phyloP scores from a whole-genome alignment of 306 rosid genomes.

The Sesbania bispinosa region DNA sequence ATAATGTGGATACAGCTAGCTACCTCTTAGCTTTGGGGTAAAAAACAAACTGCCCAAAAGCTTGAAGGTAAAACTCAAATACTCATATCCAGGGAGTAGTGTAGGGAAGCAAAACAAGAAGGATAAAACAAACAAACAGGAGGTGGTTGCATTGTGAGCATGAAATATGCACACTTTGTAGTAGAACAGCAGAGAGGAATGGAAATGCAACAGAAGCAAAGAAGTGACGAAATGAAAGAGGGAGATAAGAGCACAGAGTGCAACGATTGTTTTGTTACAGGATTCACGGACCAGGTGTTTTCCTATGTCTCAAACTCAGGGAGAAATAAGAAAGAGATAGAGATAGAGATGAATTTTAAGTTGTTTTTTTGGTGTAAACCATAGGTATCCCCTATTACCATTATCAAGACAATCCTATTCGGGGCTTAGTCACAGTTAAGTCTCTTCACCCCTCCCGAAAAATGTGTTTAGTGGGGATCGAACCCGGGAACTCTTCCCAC shows the following conservation, averaged over 20 bases:
- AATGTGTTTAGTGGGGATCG: no score
- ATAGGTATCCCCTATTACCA: no score
- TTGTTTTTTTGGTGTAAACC: no score
- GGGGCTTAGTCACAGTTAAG: no score
- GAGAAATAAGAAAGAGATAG: conserved; percentile 16
- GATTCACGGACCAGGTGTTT: conserved; percentile 68
- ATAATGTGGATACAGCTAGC: no score
- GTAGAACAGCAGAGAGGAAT: conserved; percentile 10
- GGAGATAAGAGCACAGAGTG: background rate
- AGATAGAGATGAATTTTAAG: no score
- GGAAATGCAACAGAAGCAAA: conserved; percentile 23
- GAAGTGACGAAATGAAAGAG: conserved; percentile 29
- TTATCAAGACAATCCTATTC: no score
- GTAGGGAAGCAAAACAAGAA: conserved; percentile 30
- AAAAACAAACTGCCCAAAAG: conserved; percentile 8
- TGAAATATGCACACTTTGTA: conserved; percentile 25
- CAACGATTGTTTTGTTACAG: conserved; percentile 34
- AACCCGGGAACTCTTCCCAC: no score
- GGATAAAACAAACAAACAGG: conserved; percentile 40
- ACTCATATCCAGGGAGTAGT: no score
- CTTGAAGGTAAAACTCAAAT: no score
- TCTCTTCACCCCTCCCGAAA: no score
- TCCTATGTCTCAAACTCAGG: conserved; percentile 26
- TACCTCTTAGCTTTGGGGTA: no score
- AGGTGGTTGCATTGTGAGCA: conserved; percentile 30